Percentiles rank a stretch among this genome's conserved stretches.
Evolutionary conservation across 306 rosid species (phyloP).

Genomic region (Abrus pulchellus): DNA sequence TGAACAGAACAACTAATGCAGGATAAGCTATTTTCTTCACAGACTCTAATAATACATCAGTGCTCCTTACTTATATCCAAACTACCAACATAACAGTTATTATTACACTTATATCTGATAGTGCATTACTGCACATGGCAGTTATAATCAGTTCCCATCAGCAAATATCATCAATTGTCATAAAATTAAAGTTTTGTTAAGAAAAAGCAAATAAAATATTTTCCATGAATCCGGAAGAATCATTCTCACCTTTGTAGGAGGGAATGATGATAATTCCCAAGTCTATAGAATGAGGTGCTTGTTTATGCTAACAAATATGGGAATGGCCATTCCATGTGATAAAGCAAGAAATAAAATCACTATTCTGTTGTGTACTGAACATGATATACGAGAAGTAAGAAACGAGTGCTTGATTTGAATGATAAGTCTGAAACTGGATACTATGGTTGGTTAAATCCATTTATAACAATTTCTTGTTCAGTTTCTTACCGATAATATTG

Average conservation of each 20-base stretch:
- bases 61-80: no score
- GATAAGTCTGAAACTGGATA: conserved; percentile 1
- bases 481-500: conserved; percentile 34
- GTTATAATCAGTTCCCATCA: no score
- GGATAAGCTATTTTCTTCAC: no score
- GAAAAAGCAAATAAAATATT: neutral
- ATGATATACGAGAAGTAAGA: conserved; percentile 12
- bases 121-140: no score
- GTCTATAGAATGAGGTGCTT: neutral
- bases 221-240: neutral
- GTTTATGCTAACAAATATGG: neutral
- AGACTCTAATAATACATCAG: no score
- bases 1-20: no score
- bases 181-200: neutral
- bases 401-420: conserved; percentile 5
- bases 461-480: conserved; percentile 1
- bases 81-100: no score
- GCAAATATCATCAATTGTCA: neutral
- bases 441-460: conserved; percentile 13
- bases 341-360: conserved; percentile 1
- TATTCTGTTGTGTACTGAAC: neutral
- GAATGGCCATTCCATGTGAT: neutral
- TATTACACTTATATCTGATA: no score
- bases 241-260: conserved; percentile 2
- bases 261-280: conserved; percentile 1